These are phyloP conservation scores for Trametes villosa DNA, from an alignment of 768 basidiomycete genomes.

Conservation along the genomic window DNA sequence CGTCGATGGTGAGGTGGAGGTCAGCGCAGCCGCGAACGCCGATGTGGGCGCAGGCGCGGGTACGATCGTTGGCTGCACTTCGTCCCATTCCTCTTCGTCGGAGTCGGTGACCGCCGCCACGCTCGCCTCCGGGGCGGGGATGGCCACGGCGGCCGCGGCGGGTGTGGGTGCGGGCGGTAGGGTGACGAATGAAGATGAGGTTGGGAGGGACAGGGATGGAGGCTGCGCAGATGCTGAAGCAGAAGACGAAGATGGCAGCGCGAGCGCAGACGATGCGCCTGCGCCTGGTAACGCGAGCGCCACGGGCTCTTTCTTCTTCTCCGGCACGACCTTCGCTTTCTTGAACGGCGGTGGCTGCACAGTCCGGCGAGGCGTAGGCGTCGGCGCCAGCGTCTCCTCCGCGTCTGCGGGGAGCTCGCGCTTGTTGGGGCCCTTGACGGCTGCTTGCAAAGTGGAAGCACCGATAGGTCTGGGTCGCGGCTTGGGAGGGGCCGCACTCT, in stretches of 20 bases:
- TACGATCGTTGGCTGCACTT: conserved; percentile 20
- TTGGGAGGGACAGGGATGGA: conserved; percentile 23
- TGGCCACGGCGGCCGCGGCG: conserved; percentile 4
- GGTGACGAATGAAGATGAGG: conserved; percentile 6
- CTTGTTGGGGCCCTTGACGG: conserved; percentile 22
- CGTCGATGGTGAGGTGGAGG: too few species aligned
- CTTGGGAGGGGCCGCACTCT: background rate
- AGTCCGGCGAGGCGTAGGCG: conserved; percentile 8
- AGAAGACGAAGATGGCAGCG: conserved; percentile 4
- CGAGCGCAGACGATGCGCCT: conserved; percentile 11
- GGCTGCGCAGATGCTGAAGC: conserved; percentile 2
- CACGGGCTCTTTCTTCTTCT: conserved; percentile 22
- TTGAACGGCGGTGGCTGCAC: conserved; percentile 17
- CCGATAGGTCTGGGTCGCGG: background rate
- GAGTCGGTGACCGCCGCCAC: conserved; percentile 22
- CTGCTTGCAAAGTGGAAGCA: background rate
- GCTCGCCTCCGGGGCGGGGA: background rate
- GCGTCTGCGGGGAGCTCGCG: conserved; percentile 20
- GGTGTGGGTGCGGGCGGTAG: conserved; percentile 1
- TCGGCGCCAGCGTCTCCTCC: conserved; percentile 13
- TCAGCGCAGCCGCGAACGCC: background rate
- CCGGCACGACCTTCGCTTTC: conserved; percentile 18
- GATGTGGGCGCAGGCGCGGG: conserved; percentile 10
- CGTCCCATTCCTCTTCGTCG: conserved; percentile 35
- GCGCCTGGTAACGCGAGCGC: conserved; percentile 24